Evolutionary conservation across 2,329 filamentous ascomycete genomes (phyloP).

Genomic region (Calonectria crousiana): DNA sequence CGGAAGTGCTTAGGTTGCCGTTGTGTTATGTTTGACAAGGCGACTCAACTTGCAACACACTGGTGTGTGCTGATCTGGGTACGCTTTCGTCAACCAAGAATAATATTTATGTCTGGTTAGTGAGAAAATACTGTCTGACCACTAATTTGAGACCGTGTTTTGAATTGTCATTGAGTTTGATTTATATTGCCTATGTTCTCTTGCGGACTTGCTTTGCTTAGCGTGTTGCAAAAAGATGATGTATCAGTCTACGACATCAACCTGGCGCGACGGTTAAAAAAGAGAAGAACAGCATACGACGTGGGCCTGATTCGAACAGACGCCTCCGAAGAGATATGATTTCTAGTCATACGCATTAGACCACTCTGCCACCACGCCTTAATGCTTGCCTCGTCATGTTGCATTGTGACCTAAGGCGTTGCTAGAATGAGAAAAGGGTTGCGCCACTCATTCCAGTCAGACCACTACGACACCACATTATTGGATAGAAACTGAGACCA

Average conservation of each 20-base stretch:
- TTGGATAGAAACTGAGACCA: neutral
- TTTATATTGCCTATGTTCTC: neutral
- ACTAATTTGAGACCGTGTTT: neutral
- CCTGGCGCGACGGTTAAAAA: neutral
- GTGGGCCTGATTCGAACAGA: conserved; percentile 26
- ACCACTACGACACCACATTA: neutral
- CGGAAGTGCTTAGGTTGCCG: neutral
- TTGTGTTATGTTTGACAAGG: neutral
- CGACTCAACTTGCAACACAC: neutral
- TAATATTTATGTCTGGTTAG: neutral
- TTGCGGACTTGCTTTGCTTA: neutral
- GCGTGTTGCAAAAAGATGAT: neutral
- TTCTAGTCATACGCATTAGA: conserved; percentile 28
- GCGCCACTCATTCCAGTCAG: neutral
- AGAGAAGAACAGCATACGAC: neutral
- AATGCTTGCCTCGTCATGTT: neutral
- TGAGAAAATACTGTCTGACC: neutral
- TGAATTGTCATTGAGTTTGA: neutral
- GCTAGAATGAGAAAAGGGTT: neutral
- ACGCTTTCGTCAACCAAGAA: neutral
- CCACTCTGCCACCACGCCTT: conserved; percentile 24
- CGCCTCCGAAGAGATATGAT: conserved; percentile 27
- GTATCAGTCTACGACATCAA: neutral
- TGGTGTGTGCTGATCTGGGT: neutral
- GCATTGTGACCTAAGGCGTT: neutral